A percentile compares a stretch with the other conserved stretches of the same genome.
Evolutionary conservation across 345 rosid genomes (phyloP).

Genomic region (Laguncularia racemosa): DNA sequence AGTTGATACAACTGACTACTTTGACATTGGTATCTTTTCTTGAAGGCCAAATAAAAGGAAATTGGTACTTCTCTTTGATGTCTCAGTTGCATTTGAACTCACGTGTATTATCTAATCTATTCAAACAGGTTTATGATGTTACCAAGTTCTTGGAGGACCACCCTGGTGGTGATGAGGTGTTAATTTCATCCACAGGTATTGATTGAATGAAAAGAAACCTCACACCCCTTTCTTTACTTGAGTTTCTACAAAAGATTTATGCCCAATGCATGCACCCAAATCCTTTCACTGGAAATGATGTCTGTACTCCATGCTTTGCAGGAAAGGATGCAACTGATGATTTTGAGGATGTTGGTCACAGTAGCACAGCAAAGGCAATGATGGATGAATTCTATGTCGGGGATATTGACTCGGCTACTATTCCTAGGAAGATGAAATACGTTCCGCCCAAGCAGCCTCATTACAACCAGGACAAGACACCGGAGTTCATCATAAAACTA

Average conservation of each 20-base stretch:
- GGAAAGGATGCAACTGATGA: conserved; percentile 99
- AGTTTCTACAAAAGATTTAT: too few species aligned
- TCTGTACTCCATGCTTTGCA: conserved; percentile 8
- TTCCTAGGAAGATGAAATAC: conserved; percentile 43
- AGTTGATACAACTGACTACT: too few species aligned
- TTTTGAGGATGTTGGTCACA: conserved; percentile 93
- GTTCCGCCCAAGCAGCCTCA: conserved; percentile 67
- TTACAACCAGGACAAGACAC: conserved; percentile 75
- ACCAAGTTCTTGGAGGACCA: conserved; percentile 76
- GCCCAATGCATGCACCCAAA: not conserved
- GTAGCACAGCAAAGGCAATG: conserved; percentile 76
- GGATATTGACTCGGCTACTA: conserved; percentile 50
- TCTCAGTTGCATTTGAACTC: not conserved
- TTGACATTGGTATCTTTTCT: not conserved
- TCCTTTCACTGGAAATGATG: conserved; percentile 1
- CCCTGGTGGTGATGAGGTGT: conserved; percentile 76
- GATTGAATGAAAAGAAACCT: not conserved
- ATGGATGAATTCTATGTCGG: conserved; percentile 84
- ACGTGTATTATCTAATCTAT: not conserved
- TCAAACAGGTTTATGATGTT: conserved; percentile 55
- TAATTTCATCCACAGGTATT: conserved; percentile 61
- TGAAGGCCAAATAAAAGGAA: not conserved
- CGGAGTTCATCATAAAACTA: conserved; percentile 61
- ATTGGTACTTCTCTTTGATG: not conserved
- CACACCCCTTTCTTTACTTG: not conserved